Evolutionary conservation across 2,329 filamentous ascomycete species (phyloP).

Genomic region (Botrytis galanthina): DNA sequence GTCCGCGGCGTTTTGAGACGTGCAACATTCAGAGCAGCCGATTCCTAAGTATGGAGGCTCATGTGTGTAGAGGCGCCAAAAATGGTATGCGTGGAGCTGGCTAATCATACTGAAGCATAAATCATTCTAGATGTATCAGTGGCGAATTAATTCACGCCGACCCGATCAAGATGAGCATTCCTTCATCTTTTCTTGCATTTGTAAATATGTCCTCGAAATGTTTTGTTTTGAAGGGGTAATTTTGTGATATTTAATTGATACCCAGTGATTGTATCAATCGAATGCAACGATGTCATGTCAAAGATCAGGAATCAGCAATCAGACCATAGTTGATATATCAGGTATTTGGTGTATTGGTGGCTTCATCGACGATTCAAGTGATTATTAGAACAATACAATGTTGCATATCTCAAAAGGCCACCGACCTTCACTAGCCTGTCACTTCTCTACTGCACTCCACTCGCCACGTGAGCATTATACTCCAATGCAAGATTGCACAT

Average conservation of each 20-base stretch:
- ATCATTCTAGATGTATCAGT: neutral
- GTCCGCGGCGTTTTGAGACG: neutral
- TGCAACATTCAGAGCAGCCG: neutral
- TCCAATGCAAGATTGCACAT: neutral
- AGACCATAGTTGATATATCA: neutral
- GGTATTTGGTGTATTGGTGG: neutral
- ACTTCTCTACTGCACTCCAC: neutral
- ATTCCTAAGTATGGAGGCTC: neutral
- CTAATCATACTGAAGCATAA: neutral
- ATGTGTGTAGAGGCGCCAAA: too few species aligned
- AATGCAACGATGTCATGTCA: neutral
- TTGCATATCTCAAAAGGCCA: slow-evolving; percentile 11
- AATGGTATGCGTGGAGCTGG: neutral
- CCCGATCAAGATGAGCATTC: too few species aligned
- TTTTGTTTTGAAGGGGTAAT: neutral
- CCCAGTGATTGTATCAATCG: neutral
- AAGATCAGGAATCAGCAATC: neutral
- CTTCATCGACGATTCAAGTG: neutral
- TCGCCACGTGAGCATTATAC: too few species aligned
- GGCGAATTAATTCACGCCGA: too few species aligned
- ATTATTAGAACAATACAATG: neutral
- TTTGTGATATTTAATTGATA: neutral
- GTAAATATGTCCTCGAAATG: too few species aligned
- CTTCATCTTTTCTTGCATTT: too few species aligned
- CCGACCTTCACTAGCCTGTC: neutral